Base-by-base conservation (phyloP, 2,329 filamentous ascomycete species). In the Fusarium fracticaudum region DNA sequence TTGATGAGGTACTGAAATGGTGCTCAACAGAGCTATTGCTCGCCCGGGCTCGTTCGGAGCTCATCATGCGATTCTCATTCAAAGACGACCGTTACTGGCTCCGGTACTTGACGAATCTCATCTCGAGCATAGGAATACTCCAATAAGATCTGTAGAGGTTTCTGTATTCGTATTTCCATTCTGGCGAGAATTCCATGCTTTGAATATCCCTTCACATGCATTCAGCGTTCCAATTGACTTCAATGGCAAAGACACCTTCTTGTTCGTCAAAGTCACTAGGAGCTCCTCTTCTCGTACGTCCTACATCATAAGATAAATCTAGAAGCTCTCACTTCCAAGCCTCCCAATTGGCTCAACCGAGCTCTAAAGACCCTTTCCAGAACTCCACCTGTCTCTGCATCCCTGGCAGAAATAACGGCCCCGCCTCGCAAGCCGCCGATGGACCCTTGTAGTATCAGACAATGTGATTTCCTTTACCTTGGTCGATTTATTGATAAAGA, bases 1-100 rank as follows among this genome's bases (percentile, higher is more conserved):
- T 48, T 17, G 31, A 59, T 8, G 48, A 59, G 38, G 35, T n/a
- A 31, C 18, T 61, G 37, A 41, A 60, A 26, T 35, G 29, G 12
- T 22, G 24, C 33, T 40, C 26, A 51, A 17, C 20, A 51, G 20
- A 50, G 40, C 24, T 12, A 37, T 58, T 35, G 37, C 29, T n/a
- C 50, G 33, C 24, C 29, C 68, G 67, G 76, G 69, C 64, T 69
- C n/a, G 50, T 53, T 76, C 76, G 76, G 73, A 72, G 59, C 69
- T 35, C 62, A 75, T 78, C 76, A 77, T 77, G 75, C 76, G 55
- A 78, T 69, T 77, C 43, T 72, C 58, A 40, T 50, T 51, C 69
- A 74, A 75, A 77, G 58, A 76, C 71, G 60, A 57, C 69, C 64
- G 74, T 77, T 76, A 37, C 29, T 64, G 47, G 59, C 54, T 26